Percentiles rank a stretch among this genome's conserved stretches.
phyloP scores from a whole-genome alignment of 768 basidiomycete genomes.

The Boletus rufocinnamomeus region DNA sequence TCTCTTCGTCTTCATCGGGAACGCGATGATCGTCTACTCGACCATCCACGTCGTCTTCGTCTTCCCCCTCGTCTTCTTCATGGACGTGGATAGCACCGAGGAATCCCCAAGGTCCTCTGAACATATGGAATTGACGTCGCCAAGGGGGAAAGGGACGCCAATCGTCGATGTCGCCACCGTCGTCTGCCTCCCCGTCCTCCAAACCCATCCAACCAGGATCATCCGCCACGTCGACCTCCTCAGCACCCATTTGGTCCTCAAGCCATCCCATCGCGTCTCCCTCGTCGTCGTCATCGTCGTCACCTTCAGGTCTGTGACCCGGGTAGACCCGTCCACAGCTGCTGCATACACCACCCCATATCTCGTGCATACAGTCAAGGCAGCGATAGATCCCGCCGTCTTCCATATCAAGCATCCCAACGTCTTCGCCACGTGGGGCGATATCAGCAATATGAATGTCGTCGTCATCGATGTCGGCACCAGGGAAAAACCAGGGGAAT shows the following conservation, averaged over 20 bases:
- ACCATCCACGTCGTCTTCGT: slow-evolving; percentile 9
- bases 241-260: slow-evolving; percentile 41
- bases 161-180: slow-evolving; percentile 30
- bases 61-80: slow-evolving; percentile 29
- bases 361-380: slow-evolving; percentile 75
- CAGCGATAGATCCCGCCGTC: slow-evolving; percentile 81
- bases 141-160: slow-evolving; percentile 23
- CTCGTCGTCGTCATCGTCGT: slow-evolving; percentile 29
- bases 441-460: slow-evolving; percentile 18
- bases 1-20: slow-evolving; percentile 22
- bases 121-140: slow-evolving; percentile 17
- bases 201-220: slow-evolving; percentile 38
- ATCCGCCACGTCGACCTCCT: slow-evolving; percentile 32
- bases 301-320: slow-evolving; percentile 43
- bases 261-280: slow-evolving; percentile 36
- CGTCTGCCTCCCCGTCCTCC: slow-evolving; percentile 37
- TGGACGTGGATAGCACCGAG: slow-evolving; percentile 22
- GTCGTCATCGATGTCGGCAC: slow-evolving; percentile 19
- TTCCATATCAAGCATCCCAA: slow-evolving; percentile 71
- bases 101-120: slow-evolving; percentile 22
- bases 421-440: slow-evolving; percentile 36
- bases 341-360: slow-evolving; percentile 68
- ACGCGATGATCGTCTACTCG: slow-evolving; percentile 4
- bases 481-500: slow-evolving; percentile 31
- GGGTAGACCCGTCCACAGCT: slow-evolving; percentile 60